Conservation (phyloP, 2,329 filamentous ascomycete genomes). For the Ploettnerulaceae sp. region DNA sequence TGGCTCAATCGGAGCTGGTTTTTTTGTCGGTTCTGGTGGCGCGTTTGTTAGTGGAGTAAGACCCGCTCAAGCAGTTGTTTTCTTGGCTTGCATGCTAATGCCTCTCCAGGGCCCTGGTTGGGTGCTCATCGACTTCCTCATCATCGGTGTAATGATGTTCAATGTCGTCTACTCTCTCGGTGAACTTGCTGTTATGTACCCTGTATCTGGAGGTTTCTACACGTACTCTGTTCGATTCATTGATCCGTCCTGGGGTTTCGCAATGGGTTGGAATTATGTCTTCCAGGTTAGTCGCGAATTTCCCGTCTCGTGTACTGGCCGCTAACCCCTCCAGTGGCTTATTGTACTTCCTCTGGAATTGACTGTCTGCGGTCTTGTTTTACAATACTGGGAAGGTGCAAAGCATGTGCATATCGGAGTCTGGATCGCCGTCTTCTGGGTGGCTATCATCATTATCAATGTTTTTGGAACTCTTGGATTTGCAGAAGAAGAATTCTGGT, state of each 20-base stretch:
- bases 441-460: constrained; percentile 7
- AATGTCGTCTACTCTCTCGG: constrained; percentile 11
- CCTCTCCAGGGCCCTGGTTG: constrained; percentile 1
- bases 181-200: constrained; percentile 13
- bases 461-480: constrained; percentile 9
- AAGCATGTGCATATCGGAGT: neutral
- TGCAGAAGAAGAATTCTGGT: constrained; percentile 11
- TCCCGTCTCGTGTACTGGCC: too few relatives aligned
- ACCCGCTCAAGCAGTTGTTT: too few relatives aligned
- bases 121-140: constrained; percentile 10
- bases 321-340: constrained; percentile 7
- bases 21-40: constrained; percentile 11
- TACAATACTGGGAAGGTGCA: constrained; percentile 8
- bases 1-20: constrained; percentile 12
- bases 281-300: constrained; percentile 8
- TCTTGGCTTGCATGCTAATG: neutral
- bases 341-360: constrained; percentile 9
- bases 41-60: constrained; percentile 9
- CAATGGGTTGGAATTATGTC: constrained; percentile 12
- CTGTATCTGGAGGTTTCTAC: constrained; percentile 10
- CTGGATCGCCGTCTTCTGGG: constrained; percentile 11
- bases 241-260: constrained; percentile 10
- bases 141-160: constrained; percentile 13
- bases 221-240: constrained; percentile 9
- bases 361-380: constrained; percentile 6